Conservation (phyloP, 2,329 filamentous ascomycete genomes). For the Xylariaceae sp. region DNA sequence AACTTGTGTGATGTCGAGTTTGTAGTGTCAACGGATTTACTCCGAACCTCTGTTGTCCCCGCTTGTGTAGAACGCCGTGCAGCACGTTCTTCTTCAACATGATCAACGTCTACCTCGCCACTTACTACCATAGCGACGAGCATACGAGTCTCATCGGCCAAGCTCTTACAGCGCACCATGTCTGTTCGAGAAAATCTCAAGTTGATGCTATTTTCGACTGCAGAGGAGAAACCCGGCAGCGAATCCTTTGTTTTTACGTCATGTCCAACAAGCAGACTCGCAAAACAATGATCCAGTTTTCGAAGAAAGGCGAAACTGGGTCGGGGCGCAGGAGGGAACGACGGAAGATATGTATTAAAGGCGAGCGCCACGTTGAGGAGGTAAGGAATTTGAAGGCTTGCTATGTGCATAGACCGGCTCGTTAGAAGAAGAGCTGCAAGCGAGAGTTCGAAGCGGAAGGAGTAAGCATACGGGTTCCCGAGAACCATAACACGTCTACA, state of each 20-base stretch:
- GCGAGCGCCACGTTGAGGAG: slow-evolving; percentile 73
- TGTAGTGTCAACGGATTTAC: background rate
- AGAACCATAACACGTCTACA: slow-evolving; percentile 80
- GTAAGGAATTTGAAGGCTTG: slow-evolving; percentile 77
- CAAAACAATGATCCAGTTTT: slow-evolving; percentile 82
- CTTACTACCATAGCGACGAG: slow-evolving; percentile 66
- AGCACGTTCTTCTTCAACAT: slow-evolving; percentile 37
- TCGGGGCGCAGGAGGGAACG: slow-evolving; percentile 65
- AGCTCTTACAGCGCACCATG: slow-evolving; percentile 79
- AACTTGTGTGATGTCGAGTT: background rate
- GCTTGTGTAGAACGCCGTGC: slow-evolving; percentile 23
- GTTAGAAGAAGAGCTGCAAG: slow-evolving; percentile 2
- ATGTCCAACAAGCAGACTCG: slow-evolving; percentile 64
- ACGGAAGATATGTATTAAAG: slow-evolving; percentile 65
- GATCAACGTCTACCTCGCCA: slow-evolving; percentile 45
- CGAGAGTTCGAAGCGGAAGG: background rate
- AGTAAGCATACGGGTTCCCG: slow-evolving; percentile 69
- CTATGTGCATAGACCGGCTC: slow-evolving; percentile 39
- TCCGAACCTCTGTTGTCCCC: slow-evolving; percentile 34
- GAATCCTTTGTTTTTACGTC: slow-evolving; percentile 61
- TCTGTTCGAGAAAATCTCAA: slow-evolving; percentile 73
- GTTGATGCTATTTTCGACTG: slow-evolving; percentile 43
- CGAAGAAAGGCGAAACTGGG: slow-evolving; percentile 65
- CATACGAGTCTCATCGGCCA: slow-evolving; percentile 72
- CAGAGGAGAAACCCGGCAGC: slow-evolving; percentile 61